Percentiles rank a stretch among this genome's conserved stretches.
Conservation (phyloP, 2,329 filamentous ascomycete species). For the Phialophora chinensis region DNA sequence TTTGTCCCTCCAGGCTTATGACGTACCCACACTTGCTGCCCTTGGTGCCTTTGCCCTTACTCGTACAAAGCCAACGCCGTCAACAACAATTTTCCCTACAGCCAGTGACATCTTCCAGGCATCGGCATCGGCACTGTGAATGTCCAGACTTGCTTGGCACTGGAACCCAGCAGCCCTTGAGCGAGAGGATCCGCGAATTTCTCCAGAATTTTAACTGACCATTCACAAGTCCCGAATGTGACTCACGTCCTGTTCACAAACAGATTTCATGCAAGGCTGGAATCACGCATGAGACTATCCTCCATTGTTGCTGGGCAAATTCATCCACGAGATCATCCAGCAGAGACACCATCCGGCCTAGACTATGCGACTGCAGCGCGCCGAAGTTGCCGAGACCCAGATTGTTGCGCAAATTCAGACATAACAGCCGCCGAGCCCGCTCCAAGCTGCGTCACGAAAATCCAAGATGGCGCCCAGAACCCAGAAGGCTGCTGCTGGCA, state of each 20-base stretch:
- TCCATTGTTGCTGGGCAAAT: not conserved
- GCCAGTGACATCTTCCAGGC: not conserved
- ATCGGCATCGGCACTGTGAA: not conserved
- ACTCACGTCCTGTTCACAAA: conserved; percentile 15
- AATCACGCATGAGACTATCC: not conserved
- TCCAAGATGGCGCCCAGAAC: conserved; percentile 37
- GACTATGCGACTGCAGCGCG: conserved; percentile 13
- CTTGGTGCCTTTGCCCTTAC: not conserved
- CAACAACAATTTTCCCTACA: not conserved
- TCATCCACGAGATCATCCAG: not conserved
- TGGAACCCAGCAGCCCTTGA: not conserved
- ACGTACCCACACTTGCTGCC: conserved; percentile 3
- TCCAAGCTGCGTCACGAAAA: not conserved
- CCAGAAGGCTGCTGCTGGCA: conserved; percentile 43
- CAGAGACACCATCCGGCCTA: not conserved
- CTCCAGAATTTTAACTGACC: conserved; percentile 15
- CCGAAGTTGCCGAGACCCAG: not conserved
- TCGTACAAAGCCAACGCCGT: not conserved
- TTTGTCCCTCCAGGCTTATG: conserved; percentile 15
- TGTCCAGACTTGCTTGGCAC: conserved; percentile 4
- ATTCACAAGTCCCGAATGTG: conserved; percentile 19
- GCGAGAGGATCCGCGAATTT: not conserved
- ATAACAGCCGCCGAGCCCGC: not conserved
- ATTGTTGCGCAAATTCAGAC: not conserved
- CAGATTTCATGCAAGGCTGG: conserved; percentile 8